Conservation (phyloP, 768 basidiomycete genomes). For the Mycena venus region DNA sequence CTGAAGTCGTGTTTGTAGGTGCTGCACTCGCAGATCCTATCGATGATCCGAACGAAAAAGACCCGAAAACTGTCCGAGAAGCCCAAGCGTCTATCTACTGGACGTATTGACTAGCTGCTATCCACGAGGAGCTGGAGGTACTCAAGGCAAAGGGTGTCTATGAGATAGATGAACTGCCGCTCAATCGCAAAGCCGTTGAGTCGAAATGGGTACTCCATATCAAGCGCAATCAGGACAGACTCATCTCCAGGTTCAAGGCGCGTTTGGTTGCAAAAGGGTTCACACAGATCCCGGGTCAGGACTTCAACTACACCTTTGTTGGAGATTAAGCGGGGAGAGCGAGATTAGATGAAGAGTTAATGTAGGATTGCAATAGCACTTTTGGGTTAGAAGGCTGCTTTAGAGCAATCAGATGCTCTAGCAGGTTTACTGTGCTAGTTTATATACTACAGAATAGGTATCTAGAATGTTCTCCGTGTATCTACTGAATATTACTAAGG, state of each 20-base stretch:
- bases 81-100: slow-evolving; percentile 39
- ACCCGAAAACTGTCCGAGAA: slow-evolving; percentile 31
- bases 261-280: slow-evolving; percentile 30
- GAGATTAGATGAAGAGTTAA: too few species aligned
- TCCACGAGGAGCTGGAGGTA: slow-evolving; percentile 40
- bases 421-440: too few species aligned
- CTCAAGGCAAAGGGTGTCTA: slow-evolving; percentile 34
- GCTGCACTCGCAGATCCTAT: slow-evolving; percentile 27
- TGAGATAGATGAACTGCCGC: slow-evolving; percentile 22
- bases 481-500: too few species aligned
- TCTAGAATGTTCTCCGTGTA: too few species aligned
- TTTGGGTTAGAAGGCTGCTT: too few species aligned
- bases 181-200: slow-evolving; percentile 20
- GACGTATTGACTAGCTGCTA: slow-evolving; percentile 24
- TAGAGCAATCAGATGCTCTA: too few species aligned
- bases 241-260: slow-evolving; percentile 15
- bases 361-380: too few species aligned
- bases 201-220: slow-evolving; percentile 34
- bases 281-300: slow-evolving; percentile 46
- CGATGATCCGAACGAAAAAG: slow-evolving; percentile 25
- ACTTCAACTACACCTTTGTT: too few species aligned
- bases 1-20: slow-evolving; percentile 10
- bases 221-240: slow-evolving; percentile 24
- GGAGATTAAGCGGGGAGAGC: too few species aligned
- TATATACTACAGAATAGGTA: too few species aligned